Evolutionary conservation across 805 yeast genomes (phyloP).

Genomic region (Zygotorulaspora sp.): DNA sequence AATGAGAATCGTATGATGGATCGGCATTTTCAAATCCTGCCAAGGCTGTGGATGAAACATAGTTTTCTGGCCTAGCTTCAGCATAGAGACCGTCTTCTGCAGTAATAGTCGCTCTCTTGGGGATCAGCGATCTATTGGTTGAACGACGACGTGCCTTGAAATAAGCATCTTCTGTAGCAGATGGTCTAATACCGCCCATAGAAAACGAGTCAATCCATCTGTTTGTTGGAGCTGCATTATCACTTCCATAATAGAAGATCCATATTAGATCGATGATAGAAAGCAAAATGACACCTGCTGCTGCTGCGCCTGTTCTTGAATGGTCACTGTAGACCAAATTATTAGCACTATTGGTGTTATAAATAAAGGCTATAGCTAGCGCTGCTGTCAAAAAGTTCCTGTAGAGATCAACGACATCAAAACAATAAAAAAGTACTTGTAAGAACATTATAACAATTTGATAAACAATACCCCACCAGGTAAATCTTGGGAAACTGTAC

Average conservation of each 20-base stretch:
- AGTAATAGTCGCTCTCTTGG: constrained; percentile 11
- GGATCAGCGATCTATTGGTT: constrained; percentile 7
- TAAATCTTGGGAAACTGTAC: constrained; percentile 63
- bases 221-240: constrained; percentile 81
- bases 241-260: constrained; percentile 87
- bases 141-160: constrained; percentile 27
- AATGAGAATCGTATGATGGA: constrained; percentile 14
- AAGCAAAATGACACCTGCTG: constrained; percentile 84
- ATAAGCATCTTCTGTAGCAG: constrained; percentile 30
- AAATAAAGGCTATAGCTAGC: constrained; percentile 67
- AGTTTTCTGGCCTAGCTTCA: constrained; percentile 28
- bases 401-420: constrained; percentile 65
- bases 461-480: constrained; percentile 96
- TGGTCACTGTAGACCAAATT: constrained; percentile 65
- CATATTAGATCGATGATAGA: constrained; percentile 80
- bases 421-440: constrained; percentile 50
- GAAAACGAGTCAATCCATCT: constrained; percentile 82
- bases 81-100: constrained; percentile 14
- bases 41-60: constrained; percentile 49
- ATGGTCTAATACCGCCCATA: constrained; percentile 44
- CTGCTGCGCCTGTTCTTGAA: constrained; percentile 73
- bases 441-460: constrained; percentile 57
- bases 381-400: constrained; percentile 43
- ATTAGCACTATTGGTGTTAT: constrained; percentile 80
- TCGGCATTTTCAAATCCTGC: constrained; percentile 57